Evolutionary conservation across 768 basidiomycete species (phyloP).

Genomic region (Calocera viscosa): DNA sequence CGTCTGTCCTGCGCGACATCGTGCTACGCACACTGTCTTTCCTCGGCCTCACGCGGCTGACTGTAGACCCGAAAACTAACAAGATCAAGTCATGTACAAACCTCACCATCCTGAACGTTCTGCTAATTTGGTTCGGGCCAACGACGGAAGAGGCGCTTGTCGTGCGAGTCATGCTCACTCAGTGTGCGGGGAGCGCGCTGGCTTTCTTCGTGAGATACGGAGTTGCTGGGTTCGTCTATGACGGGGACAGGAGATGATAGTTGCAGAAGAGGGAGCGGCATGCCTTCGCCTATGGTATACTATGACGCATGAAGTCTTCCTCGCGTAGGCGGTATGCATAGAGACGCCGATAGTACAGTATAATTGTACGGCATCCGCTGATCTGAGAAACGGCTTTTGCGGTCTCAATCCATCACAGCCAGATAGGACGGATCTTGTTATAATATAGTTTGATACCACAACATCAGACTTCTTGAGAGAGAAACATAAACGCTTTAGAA

Average conservation of each 20-base stretch:
- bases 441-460: neutral
- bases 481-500: neutral
- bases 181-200: slow-evolving; percentile 62
- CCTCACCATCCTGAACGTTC: slow-evolving; percentile 78
- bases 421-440: neutral
- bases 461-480: neutral
- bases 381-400: too few relatives aligned
- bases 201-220: slow-evolving; percentile 88
- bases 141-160: slow-evolving; percentile 77
- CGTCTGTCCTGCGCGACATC: slow-evolving; percentile 41
- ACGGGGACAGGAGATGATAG: slow-evolving; percentile 74
- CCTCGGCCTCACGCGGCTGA: slow-evolving; percentile 57
- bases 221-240: slow-evolving; percentile 77
- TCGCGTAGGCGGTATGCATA: neutral
- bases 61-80: slow-evolving; percentile 41
- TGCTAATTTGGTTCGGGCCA: slow-evolving; percentile 67
- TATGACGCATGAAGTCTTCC: too few relatives aligned
- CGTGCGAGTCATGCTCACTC: slow-evolving; percentile 55
- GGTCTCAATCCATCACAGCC: too few relatives aligned
- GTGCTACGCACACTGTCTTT: slow-evolving; percentile 47
- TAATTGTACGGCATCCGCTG: neutral
- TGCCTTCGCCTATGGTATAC: too few relatives aligned
- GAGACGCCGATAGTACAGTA: neutral
- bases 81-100: slow-evolving; percentile 65
- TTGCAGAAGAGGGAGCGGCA: neutral